Conservation (phyloP, 768 basidiomycete genomes). For the Agaricus blazei region DNA sequence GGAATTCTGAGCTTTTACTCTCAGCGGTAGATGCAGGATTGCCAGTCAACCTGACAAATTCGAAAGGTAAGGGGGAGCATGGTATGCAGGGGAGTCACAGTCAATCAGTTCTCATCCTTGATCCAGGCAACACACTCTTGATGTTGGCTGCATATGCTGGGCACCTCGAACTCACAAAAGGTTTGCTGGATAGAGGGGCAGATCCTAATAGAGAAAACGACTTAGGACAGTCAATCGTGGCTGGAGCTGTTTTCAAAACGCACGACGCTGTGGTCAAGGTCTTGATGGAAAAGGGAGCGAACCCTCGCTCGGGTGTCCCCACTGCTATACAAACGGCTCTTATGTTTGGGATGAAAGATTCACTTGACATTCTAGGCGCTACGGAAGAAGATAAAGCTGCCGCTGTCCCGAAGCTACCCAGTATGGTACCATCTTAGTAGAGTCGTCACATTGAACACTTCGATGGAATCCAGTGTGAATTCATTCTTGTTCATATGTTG, state of each 20-base stretch:
- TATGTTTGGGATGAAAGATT: constrained; percentile 58
- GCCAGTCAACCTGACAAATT: constrained; percentile 68
- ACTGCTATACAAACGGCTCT: constrained; percentile 64
- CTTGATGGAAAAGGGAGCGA: constrained; percentile 50
- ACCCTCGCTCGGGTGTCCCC: constrained; percentile 62
- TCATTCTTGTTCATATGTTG: no score
- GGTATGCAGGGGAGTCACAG: not conserved
- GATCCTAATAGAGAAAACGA: constrained; percentile 72
- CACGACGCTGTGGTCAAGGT: constrained; percentile 58
- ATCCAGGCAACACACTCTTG: constrained; percentile 69
- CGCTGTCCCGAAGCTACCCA: constrained; percentile 30
- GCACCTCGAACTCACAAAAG: constrained; percentile 46
- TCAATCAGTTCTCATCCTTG: not conserved
- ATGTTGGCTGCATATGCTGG: constrained; percentile 79
- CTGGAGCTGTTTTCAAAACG: constrained; percentile 75
- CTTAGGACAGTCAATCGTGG: constrained; percentile 64
- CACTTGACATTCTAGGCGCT: constrained; percentile 54
- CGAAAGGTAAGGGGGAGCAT: constrained; percentile 41
- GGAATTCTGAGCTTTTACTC: constrained; percentile 46
- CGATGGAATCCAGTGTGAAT: no score
- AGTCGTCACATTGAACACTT: no score
- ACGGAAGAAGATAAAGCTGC: constrained; percentile 47
- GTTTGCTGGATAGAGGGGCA: constrained; percentile 50
- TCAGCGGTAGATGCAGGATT: constrained; percentile 65
- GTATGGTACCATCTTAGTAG: not conserved